These are phyloP conservation scores for Colletotrichum sp. DNA, from an alignment of 2,329 filamentous ascomycete species.

Conservation along the genomic window DNA sequence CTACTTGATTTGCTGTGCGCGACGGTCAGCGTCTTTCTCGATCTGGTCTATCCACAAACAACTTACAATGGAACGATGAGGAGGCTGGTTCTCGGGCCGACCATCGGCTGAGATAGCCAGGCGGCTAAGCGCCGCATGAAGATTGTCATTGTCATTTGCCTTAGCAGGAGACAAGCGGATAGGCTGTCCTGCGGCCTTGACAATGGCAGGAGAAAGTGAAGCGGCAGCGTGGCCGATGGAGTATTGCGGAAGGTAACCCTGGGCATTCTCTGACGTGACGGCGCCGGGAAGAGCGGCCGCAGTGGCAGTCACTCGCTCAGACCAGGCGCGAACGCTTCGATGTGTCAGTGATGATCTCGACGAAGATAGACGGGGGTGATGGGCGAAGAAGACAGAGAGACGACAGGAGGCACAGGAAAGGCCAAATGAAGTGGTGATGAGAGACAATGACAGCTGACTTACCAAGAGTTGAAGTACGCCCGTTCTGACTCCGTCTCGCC, in stretches of 20 bases:
- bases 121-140: slow-evolving; percentile 18
- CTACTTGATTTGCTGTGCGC: background rate
- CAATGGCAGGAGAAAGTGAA: slow-evolving; percentile 50
- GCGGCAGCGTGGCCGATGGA: slow-evolving; percentile 54
- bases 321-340: slow-evolving; percentile 13
- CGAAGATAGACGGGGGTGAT: background rate
- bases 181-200: slow-evolving; percentile 37
- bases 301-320: slow-evolving; percentile 53
- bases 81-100: slow-evolving; percentile 51
- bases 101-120: slow-evolving; percentile 33
- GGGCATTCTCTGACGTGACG: slow-evolving; percentile 58
- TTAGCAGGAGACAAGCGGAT: slow-evolving; percentile 33
- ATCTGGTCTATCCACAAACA: background rate
- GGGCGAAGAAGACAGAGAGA: background rate
- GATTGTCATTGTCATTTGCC: slow-evolving; percentile 25
- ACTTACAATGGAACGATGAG: slow-evolving; percentile 20
- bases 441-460: background rate
- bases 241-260: slow-evolving; percentile 60
- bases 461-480: slow-evolving; percentile 43
- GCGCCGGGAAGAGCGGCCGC: slow-evolving; percentile 50
- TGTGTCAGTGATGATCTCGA: background rate
- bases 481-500: slow-evolving; percentile 52
- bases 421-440: background rate
- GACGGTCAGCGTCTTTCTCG: background rate
- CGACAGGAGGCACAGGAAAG: background rate